Conservation (phyloP, 169 alveolate genomes). For the Eimeria maxima region DNA sequence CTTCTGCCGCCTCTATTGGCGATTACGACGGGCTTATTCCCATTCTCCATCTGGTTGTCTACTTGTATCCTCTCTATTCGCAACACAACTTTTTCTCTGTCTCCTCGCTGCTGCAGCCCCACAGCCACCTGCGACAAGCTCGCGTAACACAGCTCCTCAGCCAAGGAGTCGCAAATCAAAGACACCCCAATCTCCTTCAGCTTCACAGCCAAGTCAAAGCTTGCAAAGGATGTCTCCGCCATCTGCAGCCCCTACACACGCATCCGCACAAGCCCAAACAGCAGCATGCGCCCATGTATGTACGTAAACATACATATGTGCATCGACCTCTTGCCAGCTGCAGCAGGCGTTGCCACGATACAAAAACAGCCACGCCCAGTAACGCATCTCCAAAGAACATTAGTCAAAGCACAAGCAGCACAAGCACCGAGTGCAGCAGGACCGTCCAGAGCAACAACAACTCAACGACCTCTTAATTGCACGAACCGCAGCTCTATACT, state of each 20-base stretch:
- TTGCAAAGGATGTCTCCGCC: neutral
- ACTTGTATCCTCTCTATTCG: conserved; percentile 90
- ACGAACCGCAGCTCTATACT: neutral
- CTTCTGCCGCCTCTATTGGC: conserved; percentile 77
- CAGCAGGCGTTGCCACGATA: too few species aligned
- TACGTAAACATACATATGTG: neutral
- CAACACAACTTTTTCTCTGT: conserved; percentile 89
- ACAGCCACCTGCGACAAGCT: conserved; percentile 9
- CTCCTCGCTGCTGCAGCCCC: conserved; percentile 89
- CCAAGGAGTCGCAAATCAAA: conserved; percentile 6
- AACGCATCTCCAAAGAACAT: too few species aligned
- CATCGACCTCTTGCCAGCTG: neutral
- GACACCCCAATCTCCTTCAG: conserved; percentile 3
- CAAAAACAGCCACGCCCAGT: too few species aligned
- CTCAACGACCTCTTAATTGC: neutral
- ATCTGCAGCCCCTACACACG: neutral
- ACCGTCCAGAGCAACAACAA: too few species aligned
- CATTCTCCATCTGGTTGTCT: conserved; percentile 89
- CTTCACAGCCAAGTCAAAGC: conserved; percentile 11
- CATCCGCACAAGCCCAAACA: neutral
- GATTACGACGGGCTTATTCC: conserved; percentile 77
- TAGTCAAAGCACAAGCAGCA: neutral
- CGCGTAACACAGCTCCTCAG: conserved; percentile 23
- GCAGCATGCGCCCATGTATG: neutral
- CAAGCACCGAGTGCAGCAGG: neutral